Conservation (phyloP, 2,329 filamentous ascomycete species). For the Nannizziopsis barbatae region DNA sequence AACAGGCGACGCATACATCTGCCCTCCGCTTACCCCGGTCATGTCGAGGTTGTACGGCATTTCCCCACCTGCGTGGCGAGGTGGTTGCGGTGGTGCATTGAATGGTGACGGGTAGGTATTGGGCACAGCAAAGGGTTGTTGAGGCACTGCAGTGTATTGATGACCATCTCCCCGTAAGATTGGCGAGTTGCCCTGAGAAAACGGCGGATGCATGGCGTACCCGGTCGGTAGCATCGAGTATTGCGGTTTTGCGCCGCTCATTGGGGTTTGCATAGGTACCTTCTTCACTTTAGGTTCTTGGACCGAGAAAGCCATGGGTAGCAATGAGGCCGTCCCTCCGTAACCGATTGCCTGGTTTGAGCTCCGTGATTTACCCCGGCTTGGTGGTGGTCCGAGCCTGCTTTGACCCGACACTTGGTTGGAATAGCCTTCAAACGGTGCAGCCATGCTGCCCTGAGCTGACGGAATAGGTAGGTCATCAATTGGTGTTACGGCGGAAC, state of each 20-base stretch:
- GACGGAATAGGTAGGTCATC: background rate
- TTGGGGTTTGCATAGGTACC: slow-evolving; percentile 9
- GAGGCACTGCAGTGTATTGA: background rate
- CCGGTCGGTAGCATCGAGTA: background rate
- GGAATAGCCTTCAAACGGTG: background rate
- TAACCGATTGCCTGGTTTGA: background rate
- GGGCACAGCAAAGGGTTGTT: background rate
- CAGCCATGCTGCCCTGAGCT: background rate
- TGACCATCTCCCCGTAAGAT: slow-evolving; percentile 3
- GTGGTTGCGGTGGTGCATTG: slow-evolving; percentile 10
- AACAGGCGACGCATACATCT: slow-evolving; percentile 21
- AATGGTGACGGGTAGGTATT: slow-evolving; percentile 19
- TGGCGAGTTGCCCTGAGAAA: slow-evolving; percentile 9
- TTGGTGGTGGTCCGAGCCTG: background rate
- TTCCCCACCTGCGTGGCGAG: background rate
- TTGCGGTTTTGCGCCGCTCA: background rate
- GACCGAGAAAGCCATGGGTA: slow-evolving; percentile 7
- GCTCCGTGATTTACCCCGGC: background rate
- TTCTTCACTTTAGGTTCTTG: slow-evolving; percentile 1
- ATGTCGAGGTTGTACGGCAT: slow-evolving; percentile 4
- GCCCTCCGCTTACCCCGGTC: slow-evolving; percentile 1
- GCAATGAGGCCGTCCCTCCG: slow-evolving; percentile 4
- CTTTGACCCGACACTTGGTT: background rate
- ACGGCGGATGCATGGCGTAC: background rate
- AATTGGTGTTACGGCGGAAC: slow-evolving; percentile 6